Evolutionary conservation across 1,139 yeast genomes (phyloP), one percentile per base, ranked within the genome.

Genomic region (Scheffersomyces titani): DNA sequence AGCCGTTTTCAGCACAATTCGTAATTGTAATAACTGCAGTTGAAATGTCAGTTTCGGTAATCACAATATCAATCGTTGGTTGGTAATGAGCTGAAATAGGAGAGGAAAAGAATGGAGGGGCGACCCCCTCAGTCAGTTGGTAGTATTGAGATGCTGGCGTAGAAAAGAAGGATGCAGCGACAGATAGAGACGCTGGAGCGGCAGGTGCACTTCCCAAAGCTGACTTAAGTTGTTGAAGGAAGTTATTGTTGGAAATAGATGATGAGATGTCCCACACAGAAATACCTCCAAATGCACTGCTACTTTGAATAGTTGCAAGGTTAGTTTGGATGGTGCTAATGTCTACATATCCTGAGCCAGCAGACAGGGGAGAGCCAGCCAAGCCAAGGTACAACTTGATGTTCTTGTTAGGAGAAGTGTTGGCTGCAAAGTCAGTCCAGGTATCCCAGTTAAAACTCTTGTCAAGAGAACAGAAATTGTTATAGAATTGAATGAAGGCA

Each of bases 261-360:
- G 65, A 62, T 51, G 63, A 55, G 20, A 97, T 97, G 73, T 92
- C 97, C 98, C 98, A 92, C 60, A 92, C 74, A 77, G 90, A 86
- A 64, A 92, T 82, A 69, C 98, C 98, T 61, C 96, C 97, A 67
- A 92, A 90, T 61, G 70, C 60, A 55, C 81, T 71, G 7, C 80
- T 64, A 54, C 52, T 76, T 70, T 50, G 74, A 64, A 51, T 80
- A 51, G 84, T 69, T 21, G 60, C 53, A 51, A 71, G 54, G 53
- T 61, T 63, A 19, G 59, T 36, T 19, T 62, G 45, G 36, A 76
- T 70, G 3, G 62, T 59, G 36, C 59, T 55, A 46, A 72, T 64
- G 19, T 59, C 53, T 51, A 63, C 67, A 64, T 89, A 89, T 52
- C 94, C 94, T 51, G 72, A 66, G 21, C 90, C 85, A 49, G 96